A percentile compares a stretch with the other conserved stretches of the same genome.
Evolutionary conservation across 139 green algal species (phyloP).

Genomic region (Medakamo hakoo): DNA sequence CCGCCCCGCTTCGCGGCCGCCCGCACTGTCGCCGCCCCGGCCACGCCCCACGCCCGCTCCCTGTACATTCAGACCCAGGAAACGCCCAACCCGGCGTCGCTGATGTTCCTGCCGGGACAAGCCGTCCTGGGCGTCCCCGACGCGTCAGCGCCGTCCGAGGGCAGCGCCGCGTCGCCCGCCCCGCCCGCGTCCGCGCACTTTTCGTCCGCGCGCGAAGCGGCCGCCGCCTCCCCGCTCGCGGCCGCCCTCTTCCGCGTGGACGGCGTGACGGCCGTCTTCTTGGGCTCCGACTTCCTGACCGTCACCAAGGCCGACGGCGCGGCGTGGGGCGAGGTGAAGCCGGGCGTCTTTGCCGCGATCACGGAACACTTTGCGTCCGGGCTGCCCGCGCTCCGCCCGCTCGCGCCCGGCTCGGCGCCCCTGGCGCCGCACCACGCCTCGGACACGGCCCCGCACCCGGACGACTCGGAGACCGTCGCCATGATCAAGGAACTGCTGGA

Average conservation of each 20-base stretch:
- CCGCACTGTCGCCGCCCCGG: not conserved
- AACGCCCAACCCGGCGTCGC: slow-evolving; percentile 83
- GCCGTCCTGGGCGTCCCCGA: slow-evolving; percentile 44
- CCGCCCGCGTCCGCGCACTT: slow-evolving; percentile 39
- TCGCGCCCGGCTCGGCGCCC: not conserved
- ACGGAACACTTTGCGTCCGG: slow-evolving; percentile 83
- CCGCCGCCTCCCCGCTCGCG: slow-evolving; percentile 73
- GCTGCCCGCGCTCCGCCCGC: not conserved
- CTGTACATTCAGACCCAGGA: slow-evolving; percentile 97
- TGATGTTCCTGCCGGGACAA: slow-evolving; percentile 94
- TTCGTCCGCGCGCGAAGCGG: slow-evolving; percentile 49
- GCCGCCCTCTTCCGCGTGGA: slow-evolving; percentile 75
- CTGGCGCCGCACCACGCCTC: too few relatives aligned
- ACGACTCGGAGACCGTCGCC: slow-evolving; percentile 79
- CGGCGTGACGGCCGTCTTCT: slow-evolving; percentile 67
- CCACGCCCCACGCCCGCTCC: slow-evolving; percentile 15
- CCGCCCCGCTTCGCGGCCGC: not conserved
- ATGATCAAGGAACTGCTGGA: slow-evolving; percentile 99
- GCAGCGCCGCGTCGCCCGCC: too few relatives aligned
- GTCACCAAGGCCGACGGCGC: slow-evolving; percentile 76
- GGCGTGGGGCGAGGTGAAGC: slow-evolving; percentile 75
- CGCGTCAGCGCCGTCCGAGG: slow-evolving; percentile 15
- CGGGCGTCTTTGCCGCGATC: slow-evolving; percentile 88
- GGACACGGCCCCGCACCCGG: slow-evolving; percentile 46
- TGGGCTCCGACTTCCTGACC: slow-evolving; percentile 94